A percentile compares a stretch with the other conserved stretches of the same genome.
These are phyloP conservation scores for Chlorella sp. DNA, from an alignment of 139 green algal genomes.

Conservation along the genomic window DNA sequence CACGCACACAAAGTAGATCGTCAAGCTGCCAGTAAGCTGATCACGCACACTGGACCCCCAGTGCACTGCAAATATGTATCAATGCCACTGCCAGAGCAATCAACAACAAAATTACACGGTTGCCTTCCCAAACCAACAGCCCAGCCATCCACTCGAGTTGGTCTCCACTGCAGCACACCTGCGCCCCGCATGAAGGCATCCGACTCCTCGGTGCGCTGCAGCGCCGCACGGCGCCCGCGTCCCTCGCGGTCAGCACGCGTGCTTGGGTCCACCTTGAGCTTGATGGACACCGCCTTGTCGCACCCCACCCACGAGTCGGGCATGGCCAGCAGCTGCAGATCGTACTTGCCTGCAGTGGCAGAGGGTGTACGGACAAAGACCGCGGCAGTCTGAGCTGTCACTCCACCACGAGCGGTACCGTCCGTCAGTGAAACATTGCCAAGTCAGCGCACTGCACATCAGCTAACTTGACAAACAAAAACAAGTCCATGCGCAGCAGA, in stretches of 20 bases:
- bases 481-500: too few relatives aligned
- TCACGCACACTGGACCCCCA: neutral
- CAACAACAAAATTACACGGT: neutral
- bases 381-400: neutral
- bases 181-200: constrained; percentile 22
- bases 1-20: neutral
- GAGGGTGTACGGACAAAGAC: neutral
- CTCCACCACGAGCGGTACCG: too few relatives aligned
- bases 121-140: neutral
- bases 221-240: constrained; percentile 20
- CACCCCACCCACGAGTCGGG: constrained; percentile 87
- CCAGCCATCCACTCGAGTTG: neutral
- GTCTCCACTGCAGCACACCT: neutral
- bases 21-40: neutral
- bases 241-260: constrained; percentile 57
- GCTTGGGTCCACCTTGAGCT: constrained; percentile 28
- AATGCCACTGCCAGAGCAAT: neutral
- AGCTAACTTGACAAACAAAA: neutral
- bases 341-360: constrained; percentile 65
- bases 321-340: constrained; percentile 77
- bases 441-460: neutral
- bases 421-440: too few relatives aligned
- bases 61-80: neutral
- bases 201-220: constrained; percentile 39
- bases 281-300: constrained; percentile 70